phyloP scores from a whole-genome alignment of 2,329 filamentous ascomycete species.

The Cyphellophora attinorum region DNA sequence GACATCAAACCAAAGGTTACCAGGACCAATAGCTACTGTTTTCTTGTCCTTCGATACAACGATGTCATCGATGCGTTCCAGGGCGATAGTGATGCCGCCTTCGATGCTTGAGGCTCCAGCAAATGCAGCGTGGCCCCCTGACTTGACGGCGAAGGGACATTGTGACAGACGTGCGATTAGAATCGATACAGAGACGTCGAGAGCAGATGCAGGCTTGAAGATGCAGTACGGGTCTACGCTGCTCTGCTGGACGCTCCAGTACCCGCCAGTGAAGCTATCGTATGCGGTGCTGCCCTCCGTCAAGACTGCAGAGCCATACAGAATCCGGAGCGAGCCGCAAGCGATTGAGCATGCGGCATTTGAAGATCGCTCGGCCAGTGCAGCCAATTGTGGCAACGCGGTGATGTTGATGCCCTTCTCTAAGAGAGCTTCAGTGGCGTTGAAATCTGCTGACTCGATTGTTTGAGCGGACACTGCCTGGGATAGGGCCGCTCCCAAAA shows the following conservation, averaged over 20 bases:
- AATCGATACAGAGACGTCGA: slow-evolving; percentile 24
- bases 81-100: slow-evolving; percentile 27
- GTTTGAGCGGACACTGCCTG: slow-evolving; percentile 2
- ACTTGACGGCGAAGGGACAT: slow-evolving; percentile 42
- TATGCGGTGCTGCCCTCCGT: slow-evolving; percentile 10
- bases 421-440: slow-evolving; percentile 10
- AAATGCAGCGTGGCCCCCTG: slow-evolving; percentile 50
- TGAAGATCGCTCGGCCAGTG: slow-evolving; percentile 5
- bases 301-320: slow-evolving; percentile 11
- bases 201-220: slow-evolving; percentile 22
- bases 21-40: slow-evolving; percentile 20
- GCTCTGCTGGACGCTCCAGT: slow-evolving; percentile 29
- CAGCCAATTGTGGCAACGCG: slow-evolving; percentile 5
- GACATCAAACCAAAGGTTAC: slow-evolving; percentile 23
- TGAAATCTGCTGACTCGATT: slow-evolving; percentile 10
- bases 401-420: slow-evolving; percentile 7
- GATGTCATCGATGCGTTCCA: slow-evolving; percentile 23
- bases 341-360: slow-evolving; percentile 7
- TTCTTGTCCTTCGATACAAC: slow-evolving; percentile 16
- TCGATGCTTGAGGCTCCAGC: slow-evolving; percentile 43
- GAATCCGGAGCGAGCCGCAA: slow-evolving; percentile 8
- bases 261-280: slow-evolving; percentile 16
- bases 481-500: slow-evolving; percentile 3
- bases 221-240: slow-evolving; percentile 25
- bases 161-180: slow-evolving; percentile 22